Conservation (phyloP, 2,329 filamentous ascomycete genomes). For the Blumeriella jaapii region DNA sequence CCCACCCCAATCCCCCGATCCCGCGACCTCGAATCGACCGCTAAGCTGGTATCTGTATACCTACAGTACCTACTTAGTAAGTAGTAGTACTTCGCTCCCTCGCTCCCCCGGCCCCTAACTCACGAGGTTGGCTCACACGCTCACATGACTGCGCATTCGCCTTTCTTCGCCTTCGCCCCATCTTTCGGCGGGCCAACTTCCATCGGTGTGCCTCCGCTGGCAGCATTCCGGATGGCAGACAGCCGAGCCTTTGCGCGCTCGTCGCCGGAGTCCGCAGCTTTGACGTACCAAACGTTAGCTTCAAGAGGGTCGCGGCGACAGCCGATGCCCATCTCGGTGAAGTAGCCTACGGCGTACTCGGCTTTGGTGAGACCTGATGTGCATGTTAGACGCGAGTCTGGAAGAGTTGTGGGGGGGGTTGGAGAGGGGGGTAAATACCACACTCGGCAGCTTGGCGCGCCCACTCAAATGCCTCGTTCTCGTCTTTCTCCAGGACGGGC, state of each 20-base stretch:
- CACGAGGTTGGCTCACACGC: not conserved
- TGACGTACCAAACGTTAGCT: constrained; percentile 97
- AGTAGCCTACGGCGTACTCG: constrained; percentile 93
- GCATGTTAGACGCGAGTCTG: constrained; percentile 10
- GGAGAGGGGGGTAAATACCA: constrained; percentile 45
- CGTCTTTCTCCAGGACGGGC: constrained; percentile 85
- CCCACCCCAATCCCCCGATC: too few relatives aligned
- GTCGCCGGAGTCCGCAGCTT: constrained; percentile 84
- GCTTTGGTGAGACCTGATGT: constrained; percentile 40
- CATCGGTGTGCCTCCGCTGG: constrained; percentile 34
- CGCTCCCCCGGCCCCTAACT: not conserved
- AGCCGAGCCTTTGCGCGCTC: constrained; percentile 80
- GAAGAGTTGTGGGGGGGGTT: constrained; percentile 3
- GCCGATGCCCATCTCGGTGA: constrained; percentile 97
- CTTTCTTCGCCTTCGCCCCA: constrained; percentile 24
- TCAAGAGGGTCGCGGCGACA: constrained; percentile 90
- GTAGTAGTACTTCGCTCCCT: too few relatives aligned
- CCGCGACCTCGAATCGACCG: too few relatives aligned
- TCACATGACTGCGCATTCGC: constrained; percentile 23
- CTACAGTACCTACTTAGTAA: too few relatives aligned
- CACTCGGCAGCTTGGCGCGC: constrained; percentile 74
- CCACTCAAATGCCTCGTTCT: constrained; percentile 95
- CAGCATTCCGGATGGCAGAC: constrained; percentile 74
- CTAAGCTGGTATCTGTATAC: too few relatives aligned
- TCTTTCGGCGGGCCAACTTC: constrained; percentile 22